Evolutionary conservation across 371 early-diverging fungal genomes (phyloP), one percentile per base, ranked within the genome.

Genomic region (Mucor indicus): DNA sequence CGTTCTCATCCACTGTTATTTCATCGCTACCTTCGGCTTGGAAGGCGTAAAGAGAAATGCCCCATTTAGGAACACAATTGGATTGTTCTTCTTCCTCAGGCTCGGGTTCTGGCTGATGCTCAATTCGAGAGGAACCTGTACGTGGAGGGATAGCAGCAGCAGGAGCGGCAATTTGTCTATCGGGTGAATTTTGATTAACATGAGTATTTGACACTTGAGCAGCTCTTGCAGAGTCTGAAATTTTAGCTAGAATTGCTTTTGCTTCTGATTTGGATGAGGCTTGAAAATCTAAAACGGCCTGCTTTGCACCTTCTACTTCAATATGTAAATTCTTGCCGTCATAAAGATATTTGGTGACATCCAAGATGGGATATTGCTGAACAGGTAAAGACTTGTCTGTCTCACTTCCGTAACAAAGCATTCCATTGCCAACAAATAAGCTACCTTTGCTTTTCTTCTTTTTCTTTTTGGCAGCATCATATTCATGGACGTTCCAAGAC

Each of bases 11-110:
- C 3, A 92, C 85, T 19, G 75, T 62, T 12, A 91, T 60, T 57
- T 93, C 92, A 47, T 87, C 94, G 1, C 80, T 83, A 22, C 79
- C 84, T 42, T 81, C 75, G 0, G 89, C 85, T 11, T 78, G 64
- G 59, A 91, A 94, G 33, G 85, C 84, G 50, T 90, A 91, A 30
- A 92, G 48, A 2, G 86, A 89, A 27, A 86, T 65, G 1, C 88
- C 94, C 68, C 74, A 72, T 46, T 78, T 70, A 8, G 81, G 80
- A 17, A 75, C 55, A 37, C 75, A 75, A n/a, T 62, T 59, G 0
- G 62, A 48, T 7, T 50, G 43, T 24, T 52, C 45, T 8, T 30
- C 39, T 9, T 31, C 31, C 13, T 67, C 68, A 12, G 62, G 55
- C 6, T 62, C 63, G 6, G 62, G 58, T 15, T 57, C 59, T 35